These are phyloP conservation scores for Spizellomyces sp. DNA, from an alignment of 192 early-diverging fungal species.

Conservation along the genomic window DNA sequence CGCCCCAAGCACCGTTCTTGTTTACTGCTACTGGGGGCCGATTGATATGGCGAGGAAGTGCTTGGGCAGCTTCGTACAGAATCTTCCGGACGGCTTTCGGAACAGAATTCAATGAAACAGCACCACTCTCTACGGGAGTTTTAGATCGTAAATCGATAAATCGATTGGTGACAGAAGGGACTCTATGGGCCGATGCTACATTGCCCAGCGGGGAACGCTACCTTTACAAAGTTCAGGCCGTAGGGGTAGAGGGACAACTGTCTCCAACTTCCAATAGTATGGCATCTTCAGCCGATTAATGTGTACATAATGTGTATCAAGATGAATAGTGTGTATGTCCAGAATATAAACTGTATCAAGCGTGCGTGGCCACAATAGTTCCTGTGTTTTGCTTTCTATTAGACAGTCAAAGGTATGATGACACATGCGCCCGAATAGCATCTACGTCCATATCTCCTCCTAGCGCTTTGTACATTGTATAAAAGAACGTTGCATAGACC, in stretches of 20 bases:
- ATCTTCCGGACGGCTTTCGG: conserved; percentile 1
- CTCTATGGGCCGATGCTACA: conserved; percentile 11
- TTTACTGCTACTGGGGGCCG: conserved; percentile 6
- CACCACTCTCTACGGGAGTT: background rate
- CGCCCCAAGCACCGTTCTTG: conserved; percentile 8
- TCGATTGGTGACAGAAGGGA: background rate
- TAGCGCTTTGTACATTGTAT: too few species aligned
- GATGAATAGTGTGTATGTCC: too few species aligned
- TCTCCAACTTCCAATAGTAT: too few species aligned
- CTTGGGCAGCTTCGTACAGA: conserved; percentile 17
- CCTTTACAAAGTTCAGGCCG: conserved; percentile 14
- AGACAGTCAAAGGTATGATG: too few species aligned
- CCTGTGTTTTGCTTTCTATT: too few species aligned
- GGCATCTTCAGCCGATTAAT: too few species aligned
- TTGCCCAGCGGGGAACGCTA: conserved; percentile 6
- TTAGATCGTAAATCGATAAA: background rate
- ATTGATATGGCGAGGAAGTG: conserved; percentile 25
- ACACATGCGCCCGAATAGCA: too few species aligned
- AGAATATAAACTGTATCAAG: too few species aligned
- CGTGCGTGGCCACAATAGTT: too few species aligned
- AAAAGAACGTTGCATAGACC: too few species aligned
- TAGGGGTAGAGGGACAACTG: conserved; percentile 16
- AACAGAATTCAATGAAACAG: background rate
- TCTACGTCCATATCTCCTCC: too few species aligned
- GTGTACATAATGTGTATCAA: too few species aligned